Base-by-base conservation (phyloP, 1,139 yeast species). In the Hemisphaericaspora xylofermentans region DNA sequence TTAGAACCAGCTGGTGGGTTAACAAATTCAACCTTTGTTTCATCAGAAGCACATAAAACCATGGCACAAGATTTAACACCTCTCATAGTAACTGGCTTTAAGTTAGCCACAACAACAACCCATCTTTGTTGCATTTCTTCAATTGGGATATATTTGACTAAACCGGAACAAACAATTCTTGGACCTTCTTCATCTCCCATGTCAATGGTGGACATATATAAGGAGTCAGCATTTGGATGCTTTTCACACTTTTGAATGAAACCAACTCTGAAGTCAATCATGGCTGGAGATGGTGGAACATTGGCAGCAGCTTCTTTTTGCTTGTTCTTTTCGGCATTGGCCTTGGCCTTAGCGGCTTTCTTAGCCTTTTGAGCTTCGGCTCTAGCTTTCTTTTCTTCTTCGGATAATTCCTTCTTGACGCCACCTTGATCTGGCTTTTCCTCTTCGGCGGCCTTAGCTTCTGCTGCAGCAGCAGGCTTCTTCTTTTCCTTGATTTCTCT, bases 161-260 rank as follows among this genome's bases (percentile, higher is more conserved):
- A 63, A 21, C 98, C 99, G 13, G 96, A 88, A 72, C 98, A 94
- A 40, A 94, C 96, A 36, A 97, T 94, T 74, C 99, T 83, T 60
- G 98, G 98, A 45, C 95, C 96, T 58, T 87, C 95, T 51, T 75
- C 91, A 58, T 93, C 98, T 51, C 98, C 99, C 76, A 88, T 84
- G 50, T 94, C 89, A 57, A 94, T 93, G 42, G 98, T 93, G 26
- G 98, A 91, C 47, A 93, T 95, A 63, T 94, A 94, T 57, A 94
- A 76, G 3, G 96, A 77, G 66, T 94, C 99, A 30, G 98, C 99
- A 62, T 94, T 94, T 48, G 98, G 98, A 69, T 94, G 99, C 68
- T 88, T 88, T 60, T 87, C 77, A 38, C 97, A 97, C 74, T 93
- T 93, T 71, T 91, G 91, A 58, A 94, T 94, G 76, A 84, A 88